Evolutionary conservation across 2,329 filamentous ascomycete species (phyloP).

Genomic region (Trichoderma aggressivum): DNA sequence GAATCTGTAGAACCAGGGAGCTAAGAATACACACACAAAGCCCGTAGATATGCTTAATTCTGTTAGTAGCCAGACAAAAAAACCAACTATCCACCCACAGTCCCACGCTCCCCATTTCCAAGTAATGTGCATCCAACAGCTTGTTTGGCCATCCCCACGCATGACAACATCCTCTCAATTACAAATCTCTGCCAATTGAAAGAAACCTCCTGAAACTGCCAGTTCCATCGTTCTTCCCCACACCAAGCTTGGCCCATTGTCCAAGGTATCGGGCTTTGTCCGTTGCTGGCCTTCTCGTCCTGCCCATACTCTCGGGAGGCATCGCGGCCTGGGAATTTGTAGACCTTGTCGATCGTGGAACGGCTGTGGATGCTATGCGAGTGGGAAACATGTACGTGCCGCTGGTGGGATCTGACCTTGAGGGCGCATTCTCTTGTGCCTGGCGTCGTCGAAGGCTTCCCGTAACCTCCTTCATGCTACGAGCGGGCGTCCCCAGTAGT

Average conservation of each 20-base stretch:
- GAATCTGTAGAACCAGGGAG: neutral
- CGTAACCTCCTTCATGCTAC: neutral
- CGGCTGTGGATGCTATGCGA: neutral
- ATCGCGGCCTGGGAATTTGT: neutral
- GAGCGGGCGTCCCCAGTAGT: neutral
- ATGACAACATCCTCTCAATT: neutral
- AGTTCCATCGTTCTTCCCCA: neutral
- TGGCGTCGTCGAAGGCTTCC: neutral
- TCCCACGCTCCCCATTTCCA: neutral
- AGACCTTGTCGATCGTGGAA: neutral
- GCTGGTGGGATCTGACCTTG: neutral
- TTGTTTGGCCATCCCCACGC: neutral
- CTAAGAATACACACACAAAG: neutral
- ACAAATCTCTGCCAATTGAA: slow-evolving; percentile 8
- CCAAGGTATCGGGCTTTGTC: slow-evolving; percentile 3
- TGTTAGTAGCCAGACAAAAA: neutral
- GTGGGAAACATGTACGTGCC: neutral
- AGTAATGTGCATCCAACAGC: neutral
- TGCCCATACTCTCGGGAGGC: neutral
- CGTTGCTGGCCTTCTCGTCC: neutral
- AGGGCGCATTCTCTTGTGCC: neutral
- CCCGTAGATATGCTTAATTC: neutral
- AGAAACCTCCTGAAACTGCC: slow-evolving; percentile 15
- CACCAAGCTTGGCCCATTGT: neutral
- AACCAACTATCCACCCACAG: neutral